phyloP scores from a whole-genome alignment of 305 asterid genomes.

The Fraxinus xanthoxyloides region DNA sequence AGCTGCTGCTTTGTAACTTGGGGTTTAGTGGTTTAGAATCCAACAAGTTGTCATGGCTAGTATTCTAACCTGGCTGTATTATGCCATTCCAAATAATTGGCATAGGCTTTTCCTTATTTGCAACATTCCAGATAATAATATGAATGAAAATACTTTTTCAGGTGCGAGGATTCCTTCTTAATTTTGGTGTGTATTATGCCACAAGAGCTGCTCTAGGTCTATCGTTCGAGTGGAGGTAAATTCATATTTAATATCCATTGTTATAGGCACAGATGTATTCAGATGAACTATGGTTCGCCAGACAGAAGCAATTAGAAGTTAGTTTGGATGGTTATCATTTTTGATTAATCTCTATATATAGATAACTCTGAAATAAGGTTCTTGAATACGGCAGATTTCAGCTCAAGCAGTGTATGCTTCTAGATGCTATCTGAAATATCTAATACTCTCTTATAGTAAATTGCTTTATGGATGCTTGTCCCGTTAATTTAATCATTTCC shows the following conservation, averaged over 20 bases:
- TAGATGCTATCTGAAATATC: neutral
- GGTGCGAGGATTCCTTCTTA: slow-evolving; percentile 97
- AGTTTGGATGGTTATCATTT: neutral
- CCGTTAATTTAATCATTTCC: slow-evolving; percentile 21
- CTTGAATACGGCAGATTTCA: neutral
- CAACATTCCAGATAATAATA: neutral
- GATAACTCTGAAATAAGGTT: neutral
- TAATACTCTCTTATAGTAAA: neutral
- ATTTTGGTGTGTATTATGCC: slow-evolving; percentile 94
- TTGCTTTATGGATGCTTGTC: neutral
- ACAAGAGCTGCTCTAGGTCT: slow-evolving; percentile 96
- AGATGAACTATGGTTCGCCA: neutral
- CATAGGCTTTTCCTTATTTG: neutral
- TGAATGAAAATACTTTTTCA: slow-evolving; percentile 28
- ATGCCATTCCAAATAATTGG: neutral
- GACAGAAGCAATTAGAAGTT: neutral
- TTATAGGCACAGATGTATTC: neutral
- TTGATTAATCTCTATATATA: neutral
- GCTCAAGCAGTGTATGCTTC: neutral
- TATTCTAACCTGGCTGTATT: neutral
- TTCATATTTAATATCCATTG: neutral
- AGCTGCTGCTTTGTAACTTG: neutral
- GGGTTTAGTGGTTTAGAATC: neutral
- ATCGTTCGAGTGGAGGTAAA: slow-evolving; percentile 87
- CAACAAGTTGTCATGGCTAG: neutral